Evolutionary conservation across 805 yeast genomes (phyloP).

Genomic region (Hanseniaspora clermontiae): DNA sequence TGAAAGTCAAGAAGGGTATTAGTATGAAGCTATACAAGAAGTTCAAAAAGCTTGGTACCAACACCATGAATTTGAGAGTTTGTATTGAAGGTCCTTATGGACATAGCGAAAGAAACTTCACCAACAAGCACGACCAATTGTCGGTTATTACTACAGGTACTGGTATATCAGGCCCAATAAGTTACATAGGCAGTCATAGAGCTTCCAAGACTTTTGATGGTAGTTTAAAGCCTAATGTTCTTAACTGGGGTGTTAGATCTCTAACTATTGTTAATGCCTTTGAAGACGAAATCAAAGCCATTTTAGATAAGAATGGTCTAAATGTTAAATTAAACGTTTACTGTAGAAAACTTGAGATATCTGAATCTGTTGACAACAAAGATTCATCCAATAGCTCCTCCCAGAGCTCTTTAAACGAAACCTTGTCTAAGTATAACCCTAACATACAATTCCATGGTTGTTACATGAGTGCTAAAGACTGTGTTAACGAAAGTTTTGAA

Average conservation of each 20-base stretch:
- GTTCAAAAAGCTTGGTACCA: not conserved
- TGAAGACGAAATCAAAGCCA: not conserved
- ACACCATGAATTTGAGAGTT: not conserved
- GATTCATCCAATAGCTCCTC: not conserved
- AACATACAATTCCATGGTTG: not conserved
- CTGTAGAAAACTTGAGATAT: not conserved
- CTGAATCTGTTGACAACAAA: not conserved
- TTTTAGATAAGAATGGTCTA: not conserved
- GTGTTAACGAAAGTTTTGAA: not conserved
- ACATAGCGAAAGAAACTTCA: not conserved
- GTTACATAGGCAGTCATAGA: constrained; percentile 6
- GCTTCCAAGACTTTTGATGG: not conserved
- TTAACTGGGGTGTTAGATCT: constrained; percentile 13
- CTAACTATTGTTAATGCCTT: not conserved
- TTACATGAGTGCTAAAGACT: not conserved
- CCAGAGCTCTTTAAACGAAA: not conserved
- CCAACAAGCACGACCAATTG: not conserved
- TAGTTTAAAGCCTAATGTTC: not conserved
- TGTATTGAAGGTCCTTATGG: constrained; percentile 14
- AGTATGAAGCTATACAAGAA: constrained; percentile 1
- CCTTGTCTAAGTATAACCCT: not conserved
- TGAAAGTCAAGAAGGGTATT: constrained; percentile 13
- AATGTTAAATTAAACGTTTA: constrained; percentile 1
- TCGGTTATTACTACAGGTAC: constrained; percentile 7
- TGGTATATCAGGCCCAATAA: constrained; percentile 11